phyloP scores from a whole-genome alignment of 2,329 filamentous ascomycete species.

The Fusarium sp. region DNA sequence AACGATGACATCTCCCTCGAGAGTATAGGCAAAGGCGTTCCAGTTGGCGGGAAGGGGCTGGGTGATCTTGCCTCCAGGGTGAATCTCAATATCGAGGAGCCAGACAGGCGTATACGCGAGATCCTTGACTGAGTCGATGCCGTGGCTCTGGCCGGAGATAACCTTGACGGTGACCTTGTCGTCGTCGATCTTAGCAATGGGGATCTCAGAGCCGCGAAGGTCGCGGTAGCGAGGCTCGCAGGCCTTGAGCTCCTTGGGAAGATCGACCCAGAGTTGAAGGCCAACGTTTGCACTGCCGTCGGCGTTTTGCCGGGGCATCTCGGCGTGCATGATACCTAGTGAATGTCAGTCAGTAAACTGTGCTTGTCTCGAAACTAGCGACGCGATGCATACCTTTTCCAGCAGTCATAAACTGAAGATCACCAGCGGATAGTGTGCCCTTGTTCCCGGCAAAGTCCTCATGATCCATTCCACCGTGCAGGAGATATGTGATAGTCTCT shows the following conservation, averaged over 20 bases:
- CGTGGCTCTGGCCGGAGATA: constrained; percentile 87
- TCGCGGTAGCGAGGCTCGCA: constrained; percentile 96
- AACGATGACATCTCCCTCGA: constrained; percentile 79
- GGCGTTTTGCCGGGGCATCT: constrained; percentile 87
- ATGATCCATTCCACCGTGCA: constrained; percentile 88
- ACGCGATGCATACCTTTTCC: constrained; percentile 60
- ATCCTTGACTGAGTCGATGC: constrained; percentile 88
- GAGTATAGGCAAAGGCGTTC: constrained; percentile 90
- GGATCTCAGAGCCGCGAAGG: constrained; percentile 83
- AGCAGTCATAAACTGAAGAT: constrained; percentile 98
- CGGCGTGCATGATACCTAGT: constrained; percentile 89
- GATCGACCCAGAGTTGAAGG: constrained; percentile 95
- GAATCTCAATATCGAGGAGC: constrained; percentile 86
- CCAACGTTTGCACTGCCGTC: constrained; percentile 85
- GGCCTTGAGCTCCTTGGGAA: constrained; percentile 83
- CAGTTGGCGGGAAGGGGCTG: constrained; percentile 84
- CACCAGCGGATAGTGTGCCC: constrained; percentile 87
- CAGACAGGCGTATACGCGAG: constrained; percentile 98
- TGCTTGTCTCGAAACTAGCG: no score
- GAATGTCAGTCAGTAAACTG: constrained; percentile 6
- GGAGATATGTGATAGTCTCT: constrained; percentile 89
- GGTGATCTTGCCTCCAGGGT: constrained; percentile 81
- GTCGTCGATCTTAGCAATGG: constrained; percentile 76
- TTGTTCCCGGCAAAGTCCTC: constrained; percentile 91
- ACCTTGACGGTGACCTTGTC: constrained; percentile 86